A percentile compares a stretch with the other conserved stretches of the same genome.
Conservation (phyloP, 2,329 filamentous ascomycete species). For the Aspergillus sp. region DNA sequence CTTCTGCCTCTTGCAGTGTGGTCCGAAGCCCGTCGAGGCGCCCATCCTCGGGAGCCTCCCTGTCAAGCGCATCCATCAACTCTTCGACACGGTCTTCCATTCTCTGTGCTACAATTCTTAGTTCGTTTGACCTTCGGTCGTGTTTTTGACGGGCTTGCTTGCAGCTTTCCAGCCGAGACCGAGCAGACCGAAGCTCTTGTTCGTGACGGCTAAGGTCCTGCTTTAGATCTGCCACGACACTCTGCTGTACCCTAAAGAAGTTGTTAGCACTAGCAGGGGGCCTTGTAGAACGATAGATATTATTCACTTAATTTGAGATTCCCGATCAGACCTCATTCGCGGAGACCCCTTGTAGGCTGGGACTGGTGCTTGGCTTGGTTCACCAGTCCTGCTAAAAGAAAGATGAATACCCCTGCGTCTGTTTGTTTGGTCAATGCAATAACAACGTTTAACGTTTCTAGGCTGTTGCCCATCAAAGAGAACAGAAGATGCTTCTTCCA, state of each 20-base stretch:
- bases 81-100: constrained; percentile 65
- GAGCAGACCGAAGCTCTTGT: constrained; percentile 50
- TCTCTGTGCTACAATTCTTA: constrained; percentile 60
- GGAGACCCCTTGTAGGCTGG: constrained; percentile 55
- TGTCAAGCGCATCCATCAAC: constrained; percentile 66
- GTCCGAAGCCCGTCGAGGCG: constrained; percentile 61
- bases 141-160: constrained; percentile 54
- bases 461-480: constrained; percentile 67
- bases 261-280: constrained; percentile 12
- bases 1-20: constrained; percentile 59
- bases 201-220: constrained; percentile 57
- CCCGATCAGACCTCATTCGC: constrained; percentile 79
- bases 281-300: background rate
- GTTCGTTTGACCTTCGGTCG: constrained; percentile 46
- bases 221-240: constrained; percentile 55
- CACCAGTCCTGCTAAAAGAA: constrained; percentile 51
- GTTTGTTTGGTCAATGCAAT: constrained; percentile 64
- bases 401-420: constrained; percentile 63
- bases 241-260: constrained; percentile 45
- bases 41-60: constrained; percentile 63
- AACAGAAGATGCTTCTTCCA: constrained; percentile 65
- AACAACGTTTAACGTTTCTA: constrained; percentile 71
- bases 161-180: constrained; percentile 53
- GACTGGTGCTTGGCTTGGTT: constrained; percentile 55
- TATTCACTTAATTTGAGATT: constrained; percentile 62